Evolutionary conservation across 2,329 filamentous ascomycete genomes (phyloP).

Genomic region (Aspergillus proliferans): DNA sequence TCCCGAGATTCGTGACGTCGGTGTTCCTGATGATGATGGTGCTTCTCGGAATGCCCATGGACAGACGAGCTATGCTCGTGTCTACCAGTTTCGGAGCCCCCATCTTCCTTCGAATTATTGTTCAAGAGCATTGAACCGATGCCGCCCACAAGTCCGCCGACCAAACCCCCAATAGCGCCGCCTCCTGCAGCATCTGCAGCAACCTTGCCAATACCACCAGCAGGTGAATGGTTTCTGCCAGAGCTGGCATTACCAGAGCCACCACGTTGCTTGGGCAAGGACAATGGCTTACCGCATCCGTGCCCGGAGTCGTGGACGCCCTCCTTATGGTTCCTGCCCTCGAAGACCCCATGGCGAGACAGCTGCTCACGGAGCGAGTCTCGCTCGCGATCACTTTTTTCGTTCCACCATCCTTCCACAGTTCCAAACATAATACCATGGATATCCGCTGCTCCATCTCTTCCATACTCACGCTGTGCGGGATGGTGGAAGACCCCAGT

Average conservation of each 20-base stretch:
- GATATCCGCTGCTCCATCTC: conserved; percentile 66
- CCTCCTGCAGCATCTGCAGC: conserved; percentile 58
- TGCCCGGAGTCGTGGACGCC: conserved; percentile 79
- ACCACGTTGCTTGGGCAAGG: conserved; percentile 57
- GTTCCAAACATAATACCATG: conserved; percentile 71
- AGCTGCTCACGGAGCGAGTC: conserved; percentile 67
- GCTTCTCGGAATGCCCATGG: neutral
- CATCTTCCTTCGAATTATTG: conserved; percentile 23
- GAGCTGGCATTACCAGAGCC: conserved; percentile 16
- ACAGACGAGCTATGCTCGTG: conserved; percentile 7
- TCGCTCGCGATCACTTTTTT: conserved; percentile 56
- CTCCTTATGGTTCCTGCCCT: conserved; percentile 78
- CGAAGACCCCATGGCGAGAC: conserved; percentile 68
- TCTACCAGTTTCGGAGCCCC: neutral
- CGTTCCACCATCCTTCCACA: conserved; percentile 76
- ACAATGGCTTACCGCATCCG: conserved; percentile 73
- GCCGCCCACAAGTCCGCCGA: conserved; percentile 60
- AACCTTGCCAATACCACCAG: conserved; percentile 42
- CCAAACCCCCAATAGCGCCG: conserved; percentile 61
- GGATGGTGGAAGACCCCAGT: conserved; percentile 83
- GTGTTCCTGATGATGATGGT: neutral
- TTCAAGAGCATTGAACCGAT: conserved; percentile 59
- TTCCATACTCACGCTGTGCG: conserved; percentile 63
- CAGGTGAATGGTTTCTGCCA: conserved; percentile 11
- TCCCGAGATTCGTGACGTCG: neutral